Conservation (phyloP, 225 moss, liverwort and hornwort genomes). For the Sphagnum contortum region DNA sequence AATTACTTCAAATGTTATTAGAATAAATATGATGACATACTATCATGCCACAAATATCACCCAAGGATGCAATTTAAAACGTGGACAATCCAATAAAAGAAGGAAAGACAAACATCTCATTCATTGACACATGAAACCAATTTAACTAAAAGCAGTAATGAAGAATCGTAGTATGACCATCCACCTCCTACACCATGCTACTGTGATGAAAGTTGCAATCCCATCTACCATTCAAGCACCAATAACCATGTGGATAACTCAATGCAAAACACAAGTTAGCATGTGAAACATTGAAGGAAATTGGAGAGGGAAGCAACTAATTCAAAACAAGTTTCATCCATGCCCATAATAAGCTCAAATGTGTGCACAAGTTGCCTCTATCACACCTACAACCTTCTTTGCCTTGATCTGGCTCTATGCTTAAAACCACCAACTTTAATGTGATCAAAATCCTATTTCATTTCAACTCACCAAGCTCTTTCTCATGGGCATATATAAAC, state of each 20-base stretch:
- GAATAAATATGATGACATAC: too few relatives aligned
- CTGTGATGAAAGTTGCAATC: conserved; percentile 83
- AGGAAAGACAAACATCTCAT: too few relatives aligned
- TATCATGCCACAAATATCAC: too few relatives aligned
- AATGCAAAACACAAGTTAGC: neutral
- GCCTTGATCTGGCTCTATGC: conserved; percentile 60
- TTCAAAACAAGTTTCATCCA: conserved; percentile 81
- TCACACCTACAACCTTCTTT: conserved; percentile 85
- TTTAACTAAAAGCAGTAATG: conserved; percentile 68
- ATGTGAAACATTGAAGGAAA: neutral
- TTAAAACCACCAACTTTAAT: conserved; percentile 14
- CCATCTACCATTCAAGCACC: conserved; percentile 43
- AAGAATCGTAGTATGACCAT: conserved; percentile 67
- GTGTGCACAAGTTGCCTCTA: conserved; percentile 73
- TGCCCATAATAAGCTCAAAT: conserved; percentile 87
- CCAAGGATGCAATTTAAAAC: too few relatives aligned
- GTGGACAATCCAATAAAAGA: too few relatives aligned
- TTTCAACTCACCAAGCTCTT: conserved; percentile 15
- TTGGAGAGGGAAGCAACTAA: conserved; percentile 17
- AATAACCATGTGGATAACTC: neutral
- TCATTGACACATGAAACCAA: conserved; percentile 67
- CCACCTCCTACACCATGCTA: conserved; percentile 63
- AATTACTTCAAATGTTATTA: too few relatives aligned
- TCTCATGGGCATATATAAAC: conserved; percentile 1
- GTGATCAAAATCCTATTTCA: conserved; percentile 4